Percentiles rank a stretch among this genome's conserved stretches.
Conservation (phyloP, 352 stramenopile genomes). For the Globisporangium canariense region DNA sequence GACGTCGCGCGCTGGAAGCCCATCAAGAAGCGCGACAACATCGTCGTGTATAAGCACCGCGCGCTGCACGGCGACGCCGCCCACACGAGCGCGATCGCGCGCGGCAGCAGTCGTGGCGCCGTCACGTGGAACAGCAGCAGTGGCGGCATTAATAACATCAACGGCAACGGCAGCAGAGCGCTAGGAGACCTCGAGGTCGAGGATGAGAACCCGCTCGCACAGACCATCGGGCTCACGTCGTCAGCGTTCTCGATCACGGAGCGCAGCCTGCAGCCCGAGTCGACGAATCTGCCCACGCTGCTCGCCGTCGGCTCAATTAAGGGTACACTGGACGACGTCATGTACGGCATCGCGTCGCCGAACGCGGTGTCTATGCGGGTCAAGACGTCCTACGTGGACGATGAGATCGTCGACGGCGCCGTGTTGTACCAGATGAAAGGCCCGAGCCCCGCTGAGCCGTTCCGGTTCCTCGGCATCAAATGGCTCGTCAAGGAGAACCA, state of each 20-base stretch:
- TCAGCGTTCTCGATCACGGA: slow-evolving; percentile 18
- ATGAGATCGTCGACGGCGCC: slow-evolving; percentile 44
- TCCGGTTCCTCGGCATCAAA: slow-evolving; percentile 57
- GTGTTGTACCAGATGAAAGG: slow-evolving; percentile 43
- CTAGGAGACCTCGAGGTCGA: not conserved
- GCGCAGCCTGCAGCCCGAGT: slow-evolving; percentile 6
- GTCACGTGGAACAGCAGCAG: not conserved
- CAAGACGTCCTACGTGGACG: slow-evolving; percentile 45
- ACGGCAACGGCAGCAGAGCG: not conserved
- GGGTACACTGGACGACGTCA: slow-evolving; percentile 51
- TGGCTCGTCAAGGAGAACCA: slow-evolving; percentile 48
- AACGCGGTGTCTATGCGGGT: slow-evolving; percentile 33
- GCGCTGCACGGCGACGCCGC: not conserved
- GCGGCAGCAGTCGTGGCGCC: slow-evolving; percentile 13
- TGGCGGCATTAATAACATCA: no score
- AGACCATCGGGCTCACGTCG: slow-evolving; percentile 19
- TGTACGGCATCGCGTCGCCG: slow-evolving; percentile 50
- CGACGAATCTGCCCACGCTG: slow-evolving; percentile 25
- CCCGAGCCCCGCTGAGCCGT: slow-evolving; percentile 35
- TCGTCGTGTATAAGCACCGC: slow-evolving; percentile 45
- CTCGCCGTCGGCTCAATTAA: slow-evolving; percentile 38
- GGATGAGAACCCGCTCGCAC: slow-evolving; percentile 2
- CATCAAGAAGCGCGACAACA: slow-evolving; percentile 32
- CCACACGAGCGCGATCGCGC: slow-evolving; percentile 7
- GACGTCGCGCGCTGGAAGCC: slow-evolving; percentile 39